phyloP scores from a whole-genome alignment of 1,284 basidiomycete species.

The Ganoderma lucidum region DNA sequence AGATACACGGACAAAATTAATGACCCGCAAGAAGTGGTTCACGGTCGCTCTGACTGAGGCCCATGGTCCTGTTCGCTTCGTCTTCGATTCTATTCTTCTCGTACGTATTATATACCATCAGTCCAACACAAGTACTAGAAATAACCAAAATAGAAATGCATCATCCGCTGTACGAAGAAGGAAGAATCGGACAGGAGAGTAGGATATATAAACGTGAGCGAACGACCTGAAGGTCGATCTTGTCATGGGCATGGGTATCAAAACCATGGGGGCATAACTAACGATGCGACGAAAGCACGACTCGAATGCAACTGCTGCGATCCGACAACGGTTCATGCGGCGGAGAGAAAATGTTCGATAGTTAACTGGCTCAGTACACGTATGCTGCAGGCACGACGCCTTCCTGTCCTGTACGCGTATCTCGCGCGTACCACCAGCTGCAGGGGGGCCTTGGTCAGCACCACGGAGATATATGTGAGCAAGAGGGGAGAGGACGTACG shows the following conservation, averaged over 20 bases:
- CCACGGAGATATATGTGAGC: neutral
- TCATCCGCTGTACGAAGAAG: constrained; percentile 14
- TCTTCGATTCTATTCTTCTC: constrained; percentile 24
- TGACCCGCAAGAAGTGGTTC: too few relatives aligned
- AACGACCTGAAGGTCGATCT: constrained; percentile 46
- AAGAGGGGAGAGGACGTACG: constrained; percentile 58
- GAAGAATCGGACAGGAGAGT: neutral
- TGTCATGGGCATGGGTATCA: constrained; percentile 44
- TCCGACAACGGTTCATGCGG: constrained; percentile 30
- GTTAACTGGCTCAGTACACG: constrained; percentile 62
- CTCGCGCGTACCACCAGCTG: constrained; percentile 94
- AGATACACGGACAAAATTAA: neutral
- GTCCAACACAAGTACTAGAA: constrained; percentile 21
- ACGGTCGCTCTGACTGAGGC: too few relatives aligned
- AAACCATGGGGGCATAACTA: constrained; percentile 25
- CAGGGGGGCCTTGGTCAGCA: constrained; percentile 27
- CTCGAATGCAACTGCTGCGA: constrained; percentile 33
- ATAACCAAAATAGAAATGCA: constrained; percentile 23
- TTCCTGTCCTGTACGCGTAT: constrained; percentile 79
- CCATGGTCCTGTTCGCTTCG: constrained; percentile 13
- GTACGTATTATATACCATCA: constrained; percentile 32
- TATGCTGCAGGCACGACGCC: constrained; percentile 92
- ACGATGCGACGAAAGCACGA: constrained; percentile 41
- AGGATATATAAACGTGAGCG: constrained; percentile 28
- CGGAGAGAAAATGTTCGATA: constrained; percentile 16